Evolutionary conservation across 306 rosid species (phyloP).

Genomic region (Fragaria iinumae): DNA sequence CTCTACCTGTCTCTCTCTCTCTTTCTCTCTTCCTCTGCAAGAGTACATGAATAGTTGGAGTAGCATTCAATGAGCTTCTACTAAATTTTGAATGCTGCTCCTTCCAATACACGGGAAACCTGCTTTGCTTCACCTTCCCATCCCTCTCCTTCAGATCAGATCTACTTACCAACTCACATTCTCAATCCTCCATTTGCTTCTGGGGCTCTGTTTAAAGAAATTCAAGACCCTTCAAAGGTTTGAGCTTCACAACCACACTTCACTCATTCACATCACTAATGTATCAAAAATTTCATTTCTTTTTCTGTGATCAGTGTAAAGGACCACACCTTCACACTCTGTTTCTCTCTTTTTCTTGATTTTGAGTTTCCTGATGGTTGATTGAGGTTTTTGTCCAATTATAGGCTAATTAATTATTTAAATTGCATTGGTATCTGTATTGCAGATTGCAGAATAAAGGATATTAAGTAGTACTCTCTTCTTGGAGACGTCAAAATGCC

Average conservation of each 20-base stretch:
- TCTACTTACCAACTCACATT: constrained; percentile 13
- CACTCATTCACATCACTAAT: not conserved
- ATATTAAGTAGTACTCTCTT: not conserved
- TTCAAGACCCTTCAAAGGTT: constrained; percentile 32
- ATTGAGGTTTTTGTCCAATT: constrained; percentile 5
- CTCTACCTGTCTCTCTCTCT: constrained; percentile 5
- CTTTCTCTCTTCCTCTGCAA: not conserved
- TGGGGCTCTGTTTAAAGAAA: constrained; percentile 9
- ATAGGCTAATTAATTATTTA: not conserved
- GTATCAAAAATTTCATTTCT: not conserved
- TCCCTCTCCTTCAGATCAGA: constrained; percentile 40
- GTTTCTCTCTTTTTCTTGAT: not conserved
- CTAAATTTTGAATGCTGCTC: constrained; percentile 43
- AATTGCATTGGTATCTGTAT: not conserved
- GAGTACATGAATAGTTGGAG: not conserved
- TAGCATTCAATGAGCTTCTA: constrained; percentile 51
- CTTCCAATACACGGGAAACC: constrained; percentile 46
- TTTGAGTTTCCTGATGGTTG: not conserved
- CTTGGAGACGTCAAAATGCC: constrained; percentile 50
- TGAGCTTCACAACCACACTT: constrained; percentile 2
- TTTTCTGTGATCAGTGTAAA: not conserved
- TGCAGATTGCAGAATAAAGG: constrained; percentile 14
- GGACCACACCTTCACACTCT: not conserved
- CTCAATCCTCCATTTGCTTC: constrained; percentile 1
- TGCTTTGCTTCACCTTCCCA: constrained; percentile 33